Base-by-base conservation (phyloP, 495 filamentous ascomycete genomes). In the Penicillium atrosanguineum region DNA sequence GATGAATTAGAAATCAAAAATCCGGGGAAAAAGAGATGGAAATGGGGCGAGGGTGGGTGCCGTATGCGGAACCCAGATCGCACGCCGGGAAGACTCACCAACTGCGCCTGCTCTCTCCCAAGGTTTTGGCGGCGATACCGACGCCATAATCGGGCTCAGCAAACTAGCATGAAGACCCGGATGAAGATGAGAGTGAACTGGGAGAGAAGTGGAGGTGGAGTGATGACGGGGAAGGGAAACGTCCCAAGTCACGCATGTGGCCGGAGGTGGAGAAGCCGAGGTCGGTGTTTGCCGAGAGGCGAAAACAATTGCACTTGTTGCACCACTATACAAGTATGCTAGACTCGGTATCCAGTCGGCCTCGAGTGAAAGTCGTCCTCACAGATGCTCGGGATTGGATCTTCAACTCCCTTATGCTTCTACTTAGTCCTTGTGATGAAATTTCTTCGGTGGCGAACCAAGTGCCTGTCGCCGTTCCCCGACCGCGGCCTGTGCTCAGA, bases 41-140 rank as follows among this genome's bases (percentile, higher is more conserved):
- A 46, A 37, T 8, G 52, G 29, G 29, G 44, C 8, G 41, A 56
- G 52, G 52, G 39, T 53, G 23, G 28, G 21, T 42, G 36, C 28
- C 3, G 5, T 12, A 14, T 16, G 26, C 40, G 20, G 21, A 34
- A n/a, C 15, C 46, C 20, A 12, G 16, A 29, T 12, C 42, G 39
- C 8, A 11, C 40, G 47, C 21, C 25, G 38, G 21, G 34, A 54
- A 47, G 43, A 69, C 66, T 85, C 77, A 76, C 79, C 69, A 60
- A 82, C 73, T 53, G 83, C 82, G 68, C 89, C 87, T 51, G 83
- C 80, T 68, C 85, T 83, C 74, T 97, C 93, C 93, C 93, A 97
- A 18, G 93, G 93, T 74, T 97, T 97, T 34, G 93, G 93, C 61
- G 93, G 93, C 73, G 92, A 93, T 58, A 84, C 82, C 77, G 75